phyloP scores from a whole-genome alignment of 2,329 filamentous ascomycete species.

The Fusarium sublunatum region DNA sequence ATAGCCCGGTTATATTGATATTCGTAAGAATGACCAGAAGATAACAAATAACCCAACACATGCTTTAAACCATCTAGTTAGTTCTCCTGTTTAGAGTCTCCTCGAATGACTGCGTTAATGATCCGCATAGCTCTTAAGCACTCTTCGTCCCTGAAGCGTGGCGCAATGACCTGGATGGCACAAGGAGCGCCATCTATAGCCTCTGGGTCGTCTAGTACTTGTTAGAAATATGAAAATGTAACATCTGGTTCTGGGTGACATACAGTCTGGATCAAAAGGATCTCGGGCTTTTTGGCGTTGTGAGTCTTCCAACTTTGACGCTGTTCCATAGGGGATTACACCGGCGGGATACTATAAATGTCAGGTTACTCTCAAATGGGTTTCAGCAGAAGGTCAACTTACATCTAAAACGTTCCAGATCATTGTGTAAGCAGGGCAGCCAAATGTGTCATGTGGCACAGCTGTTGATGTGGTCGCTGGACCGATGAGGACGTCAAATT shows the following conservation, averaged over 20 bases:
- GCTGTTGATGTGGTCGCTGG: constrained; percentile 32
- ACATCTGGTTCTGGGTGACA: accelerated
- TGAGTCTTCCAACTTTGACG: constrained; percentile 31
- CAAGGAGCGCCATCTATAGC: constrained; percentile 31
- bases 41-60: too few species aligned
- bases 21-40: too few species aligned
- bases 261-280: constrained; percentile 40
- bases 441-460: constrained; percentile 40
- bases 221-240: background rate
- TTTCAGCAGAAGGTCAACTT: background rate
- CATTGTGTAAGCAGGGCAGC: constrained; percentile 35
- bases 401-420: constrained; percentile 44
- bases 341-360: constrained; percentile 34
- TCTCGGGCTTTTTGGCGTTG: constrained; percentile 20
- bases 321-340: constrained; percentile 33
- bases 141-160: constrained; percentile 39
- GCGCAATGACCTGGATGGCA: constrained; percentile 34
- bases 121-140: constrained; percentile 38
- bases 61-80: too few species aligned
- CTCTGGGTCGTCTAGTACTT: constrained; percentile 21
- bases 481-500: constrained; percentile 34
- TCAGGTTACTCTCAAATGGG: background rate
- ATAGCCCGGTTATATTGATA: too few species aligned
- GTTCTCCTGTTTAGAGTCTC: too few species aligned
- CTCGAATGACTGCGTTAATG: constrained; percentile 22